phyloP scores from a whole-genome alignment of 1,284 basidiomycete species.

The Boletus hoseneyae region DNA sequence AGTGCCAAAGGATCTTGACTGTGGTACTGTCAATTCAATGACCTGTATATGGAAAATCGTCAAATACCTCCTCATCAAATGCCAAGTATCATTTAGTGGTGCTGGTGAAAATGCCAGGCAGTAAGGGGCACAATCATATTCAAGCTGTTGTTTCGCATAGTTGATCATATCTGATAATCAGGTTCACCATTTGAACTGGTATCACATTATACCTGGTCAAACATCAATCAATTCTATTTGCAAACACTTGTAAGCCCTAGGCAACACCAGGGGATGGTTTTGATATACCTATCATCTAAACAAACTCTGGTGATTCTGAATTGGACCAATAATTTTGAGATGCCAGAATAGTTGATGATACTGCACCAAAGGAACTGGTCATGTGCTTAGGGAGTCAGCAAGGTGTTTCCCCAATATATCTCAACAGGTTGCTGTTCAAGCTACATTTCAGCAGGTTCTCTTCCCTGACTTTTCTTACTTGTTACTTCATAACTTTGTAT shows the following conservation, averaged over 20 bases:
- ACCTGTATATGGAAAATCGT: slow-evolving; percentile 10
- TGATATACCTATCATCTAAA: background rate
- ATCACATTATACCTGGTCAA: slow-evolving; percentile 20
- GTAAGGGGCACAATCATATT: background rate
- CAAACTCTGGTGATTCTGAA: background rate
- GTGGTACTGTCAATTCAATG: slow-evolving; percentile 16
- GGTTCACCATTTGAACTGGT: slow-evolving; percentile 6
- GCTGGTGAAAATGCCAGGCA: slow-evolving; percentile 3
- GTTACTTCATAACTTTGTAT: background rate
- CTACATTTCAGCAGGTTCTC: slow-evolving; percentile 8
- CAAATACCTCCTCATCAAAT: slow-evolving; percentile 15
- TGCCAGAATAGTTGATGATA: slow-evolving; percentile 8
- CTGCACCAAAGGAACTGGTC: slow-evolving; percentile 2
- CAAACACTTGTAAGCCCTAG: slow-evolving; percentile 10
- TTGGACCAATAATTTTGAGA: slow-evolving; percentile 7
- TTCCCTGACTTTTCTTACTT: background rate
- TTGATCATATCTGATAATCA: slow-evolving; percentile 1
- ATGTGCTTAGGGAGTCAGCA: background rate
- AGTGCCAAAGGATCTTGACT: slow-evolving; percentile 12
- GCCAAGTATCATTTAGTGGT: slow-evolving; percentile 12
- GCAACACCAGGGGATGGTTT: slow-evolving; percentile 11
- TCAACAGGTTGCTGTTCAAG: slow-evolving; percentile 14
- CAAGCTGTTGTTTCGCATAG: background rate
- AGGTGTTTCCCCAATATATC: slow-evolving; percentile 1
- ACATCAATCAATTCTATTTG: slow-evolving; percentile 16